Conservation (phyloP, 257 asterid genomes). For the Thymus quinquecostatus region DNA sequence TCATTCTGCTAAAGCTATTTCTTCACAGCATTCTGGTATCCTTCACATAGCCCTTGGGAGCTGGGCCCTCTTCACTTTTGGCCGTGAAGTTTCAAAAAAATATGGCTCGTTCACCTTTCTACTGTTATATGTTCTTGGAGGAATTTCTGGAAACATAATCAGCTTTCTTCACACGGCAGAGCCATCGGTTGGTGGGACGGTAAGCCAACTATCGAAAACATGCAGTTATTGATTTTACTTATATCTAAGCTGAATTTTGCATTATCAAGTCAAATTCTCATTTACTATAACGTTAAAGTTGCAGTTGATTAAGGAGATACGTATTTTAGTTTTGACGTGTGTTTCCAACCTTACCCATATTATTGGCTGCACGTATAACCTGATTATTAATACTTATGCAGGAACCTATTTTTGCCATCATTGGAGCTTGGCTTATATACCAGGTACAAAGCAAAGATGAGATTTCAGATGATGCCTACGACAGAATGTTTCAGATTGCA, state of each 20-base stretch:
- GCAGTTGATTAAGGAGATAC: constrained; percentile 1
- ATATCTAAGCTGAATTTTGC: not conserved
- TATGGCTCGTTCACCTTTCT: constrained; percentile 70
- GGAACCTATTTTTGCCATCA: constrained; percentile 81
- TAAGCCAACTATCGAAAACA: constrained; percentile 33
- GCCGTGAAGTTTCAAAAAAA: constrained; percentile 56
- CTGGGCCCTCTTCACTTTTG: constrained; percentile 75
- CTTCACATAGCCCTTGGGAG: constrained; percentile 64
- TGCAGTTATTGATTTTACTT: not conserved
- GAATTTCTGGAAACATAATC: constrained; percentile 72
- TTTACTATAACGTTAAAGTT: not conserved
- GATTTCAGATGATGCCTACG: constrained; percentile 44
- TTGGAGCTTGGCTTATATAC: constrained; percentile 82
- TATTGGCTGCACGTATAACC: constrained; percentile 7
- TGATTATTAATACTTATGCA: constrained; percentile 29
- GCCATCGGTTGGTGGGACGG: constrained; percentile 87
- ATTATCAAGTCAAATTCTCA: not conserved
- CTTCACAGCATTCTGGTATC: constrained; percentile 77
- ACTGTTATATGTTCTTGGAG: constrained; percentile 77
- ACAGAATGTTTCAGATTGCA: constrained; percentile 57
- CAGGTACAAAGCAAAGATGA: constrained; percentile 64
- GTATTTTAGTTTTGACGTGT: constrained; percentile 1
- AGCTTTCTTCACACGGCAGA: constrained; percentile 82
- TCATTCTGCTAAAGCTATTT: constrained; percentile 7
- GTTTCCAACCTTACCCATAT: not conserved